These are phyloP conservation scores for Brachypodium distachyon DNA, from an alignment of 202 grass and related monocot genomes.

Conservation along the genomic window DNA sequence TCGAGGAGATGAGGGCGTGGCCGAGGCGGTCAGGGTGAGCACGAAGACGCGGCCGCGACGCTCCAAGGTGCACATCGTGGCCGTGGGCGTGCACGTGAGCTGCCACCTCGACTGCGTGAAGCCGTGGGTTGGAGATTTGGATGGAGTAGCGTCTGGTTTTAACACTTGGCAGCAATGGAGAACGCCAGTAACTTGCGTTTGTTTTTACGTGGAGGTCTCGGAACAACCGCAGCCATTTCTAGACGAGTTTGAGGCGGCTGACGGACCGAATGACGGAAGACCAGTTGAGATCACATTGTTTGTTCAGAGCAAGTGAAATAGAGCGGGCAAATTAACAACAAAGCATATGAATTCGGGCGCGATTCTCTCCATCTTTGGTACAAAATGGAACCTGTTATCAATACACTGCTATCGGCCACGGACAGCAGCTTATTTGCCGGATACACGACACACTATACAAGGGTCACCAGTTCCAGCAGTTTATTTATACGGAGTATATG, in stretches of 20 bases:
- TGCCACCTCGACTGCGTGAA: too few relatives aligned
- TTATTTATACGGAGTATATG: too few relatives aligned
- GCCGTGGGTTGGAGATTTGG: too few relatives aligned
- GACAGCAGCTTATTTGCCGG: too few relatives aligned
- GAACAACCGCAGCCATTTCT: neutral
- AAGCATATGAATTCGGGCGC: neutral
- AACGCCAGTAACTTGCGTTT: too few relatives aligned
- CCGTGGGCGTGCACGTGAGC: neutral
- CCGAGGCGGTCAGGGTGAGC: slow-evolving; percentile 67
- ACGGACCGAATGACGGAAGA: too few relatives aligned
- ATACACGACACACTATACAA: too few relatives aligned
- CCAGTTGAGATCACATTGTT: neutral
- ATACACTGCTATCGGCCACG: too few relatives aligned
- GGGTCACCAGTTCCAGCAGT: too few relatives aligned
- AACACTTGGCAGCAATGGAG: neutral
- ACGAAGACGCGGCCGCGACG: slow-evolving; percentile 72
- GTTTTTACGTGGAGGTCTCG: neutral
- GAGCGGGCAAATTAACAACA: slow-evolving; percentile 3
- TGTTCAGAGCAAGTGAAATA: neutral
- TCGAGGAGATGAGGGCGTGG: slow-evolving; percentile 34
- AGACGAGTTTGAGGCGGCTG: neutral
- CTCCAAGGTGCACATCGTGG: slow-evolving; percentile 64
- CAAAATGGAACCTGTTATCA: slow-evolving; percentile 20
- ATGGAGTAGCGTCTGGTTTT: neutral
- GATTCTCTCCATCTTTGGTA: slow-evolving; percentile 2